Evolutionary conservation across 495 filamentous ascomycete species (phyloP).

Genomic region (Xanthoparmelia taractica): DNA sequence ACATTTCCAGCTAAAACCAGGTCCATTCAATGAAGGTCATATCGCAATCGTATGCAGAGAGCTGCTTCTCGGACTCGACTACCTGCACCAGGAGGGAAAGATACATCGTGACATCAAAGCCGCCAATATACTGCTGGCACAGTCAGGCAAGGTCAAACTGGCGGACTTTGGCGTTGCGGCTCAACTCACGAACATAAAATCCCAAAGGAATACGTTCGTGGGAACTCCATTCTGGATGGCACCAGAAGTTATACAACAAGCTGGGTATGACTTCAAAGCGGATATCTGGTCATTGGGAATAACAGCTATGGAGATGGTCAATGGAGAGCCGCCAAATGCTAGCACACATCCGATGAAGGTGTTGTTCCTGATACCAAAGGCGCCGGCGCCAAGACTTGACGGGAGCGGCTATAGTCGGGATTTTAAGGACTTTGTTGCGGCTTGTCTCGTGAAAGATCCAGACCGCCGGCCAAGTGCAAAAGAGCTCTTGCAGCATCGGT

Average conservation of each 20-base stretch:
- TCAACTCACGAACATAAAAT: constrained; percentile 95
- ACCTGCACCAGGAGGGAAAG: constrained; percentile 89
- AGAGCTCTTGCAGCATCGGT: constrained; percentile 84
- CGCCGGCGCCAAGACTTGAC: constrained; percentile 74
- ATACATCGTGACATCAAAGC: constrained; percentile 98
- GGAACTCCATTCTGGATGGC: constrained; percentile 99
- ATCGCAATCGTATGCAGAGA: constrained; percentile 93
- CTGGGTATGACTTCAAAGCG: constrained; percentile 93
- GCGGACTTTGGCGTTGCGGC: constrained; percentile 98
- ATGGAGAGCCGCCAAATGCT: constrained; percentile 88
- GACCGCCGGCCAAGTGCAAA: constrained; percentile 76
- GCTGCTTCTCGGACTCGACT: constrained; percentile 82
- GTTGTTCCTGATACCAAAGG: constrained; percentile 93
- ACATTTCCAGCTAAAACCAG: constrained; percentile 75
- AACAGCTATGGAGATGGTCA: constrained; percentile 87
- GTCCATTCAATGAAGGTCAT: constrained; percentile 77
- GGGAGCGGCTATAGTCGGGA: constrained; percentile 76
- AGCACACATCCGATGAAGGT: constrained; percentile 97
- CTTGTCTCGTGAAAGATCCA: constrained; percentile 85
- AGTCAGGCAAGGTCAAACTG: constrained; percentile 88
- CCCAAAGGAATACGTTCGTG: constrained; percentile 96
- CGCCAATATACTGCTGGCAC: constrained; percentile 80
- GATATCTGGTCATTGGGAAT: constrained; percentile 98
- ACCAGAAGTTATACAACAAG: constrained; percentile 94
- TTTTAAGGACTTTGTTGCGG: constrained; percentile 87